A percentile compares a stretch with the other conserved stretches of the same genome.
phyloP scores from a whole-genome alignment of 2,329 filamentous ascomycete species.

The Neofusicoccum parvum region DNA sequence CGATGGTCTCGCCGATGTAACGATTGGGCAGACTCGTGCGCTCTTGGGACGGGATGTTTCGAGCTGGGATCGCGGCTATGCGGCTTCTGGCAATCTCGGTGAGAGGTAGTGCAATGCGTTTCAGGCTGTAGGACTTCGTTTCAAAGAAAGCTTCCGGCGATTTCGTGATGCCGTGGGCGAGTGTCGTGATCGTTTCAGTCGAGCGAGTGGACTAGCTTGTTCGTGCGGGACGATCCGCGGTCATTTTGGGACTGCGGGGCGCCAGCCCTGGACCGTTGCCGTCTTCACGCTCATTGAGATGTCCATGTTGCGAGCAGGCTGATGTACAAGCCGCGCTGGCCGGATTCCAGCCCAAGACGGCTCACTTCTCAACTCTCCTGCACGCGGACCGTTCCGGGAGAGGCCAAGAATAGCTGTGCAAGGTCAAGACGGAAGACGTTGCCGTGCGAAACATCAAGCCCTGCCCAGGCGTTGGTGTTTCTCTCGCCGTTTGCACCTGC shows the following conservation, averaged over 20 bases:
- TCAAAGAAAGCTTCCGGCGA: neutral
- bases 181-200: conserved; percentile 13
- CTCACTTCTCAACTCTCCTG: neutral
- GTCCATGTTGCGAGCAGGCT: neutral
- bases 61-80: neutral
- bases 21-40: conserved; percentile 6
- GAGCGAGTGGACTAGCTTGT: neutral
- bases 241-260: conserved; percentile 9
- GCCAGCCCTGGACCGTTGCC: neutral
- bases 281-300: too few relatives aligned
- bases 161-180: neutral
- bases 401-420: neutral
- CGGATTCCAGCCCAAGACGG: neutral
- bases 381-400: conserved; percentile 1
- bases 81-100: neutral
- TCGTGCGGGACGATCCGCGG: conserved; percentile 12
- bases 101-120: neutral
- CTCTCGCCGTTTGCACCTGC: too few relatives aligned
- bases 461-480: neutral
- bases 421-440: conserved; percentile 9
- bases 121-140: neutral
- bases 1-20: conserved; percentile 26
- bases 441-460: neutral
- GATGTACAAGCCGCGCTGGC: too few relatives aligned
- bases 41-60: neutral